Percentiles rank a stretch among this genome's conserved stretches.
phyloP scores from a whole-genome alignment of 2,329 filamentous ascomycete genomes.

The Didymella arachidicola region DNA sequence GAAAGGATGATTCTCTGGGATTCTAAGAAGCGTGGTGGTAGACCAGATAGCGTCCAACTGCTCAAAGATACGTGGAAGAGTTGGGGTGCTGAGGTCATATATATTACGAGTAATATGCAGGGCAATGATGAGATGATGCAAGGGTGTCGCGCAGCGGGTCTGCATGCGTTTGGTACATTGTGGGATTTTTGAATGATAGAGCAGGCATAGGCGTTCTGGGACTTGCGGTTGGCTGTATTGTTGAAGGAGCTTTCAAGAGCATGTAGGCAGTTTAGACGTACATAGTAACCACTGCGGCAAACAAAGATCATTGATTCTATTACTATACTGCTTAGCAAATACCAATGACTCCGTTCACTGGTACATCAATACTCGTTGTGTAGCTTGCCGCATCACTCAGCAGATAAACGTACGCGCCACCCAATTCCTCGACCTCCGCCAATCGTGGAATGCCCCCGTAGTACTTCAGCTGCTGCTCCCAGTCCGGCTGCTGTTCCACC shows the following conservation, averaged over 20 bases:
- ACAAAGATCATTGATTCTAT: background rate
- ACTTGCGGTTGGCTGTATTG: background rate
- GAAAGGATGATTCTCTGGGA: conserved; percentile 51
- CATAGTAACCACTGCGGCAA: background rate
- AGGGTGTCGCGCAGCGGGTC: conserved; percentile 40
- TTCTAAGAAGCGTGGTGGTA: conserved; percentile 46
- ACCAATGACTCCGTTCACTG: conserved; percentile 50
- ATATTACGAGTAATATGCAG: conserved; percentile 48
- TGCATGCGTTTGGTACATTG: conserved; percentile 48
- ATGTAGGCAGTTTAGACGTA: conserved; percentile 13
- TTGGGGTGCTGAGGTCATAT: conserved; percentile 47
- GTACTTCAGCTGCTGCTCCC: conserved; percentile 65
- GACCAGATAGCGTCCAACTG: conserved; percentile 45
- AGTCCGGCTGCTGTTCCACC: conserved; percentile 62
- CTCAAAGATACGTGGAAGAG: conserved; percentile 45
- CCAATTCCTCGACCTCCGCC: conserved; percentile 62
- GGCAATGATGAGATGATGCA: conserved; percentile 51
- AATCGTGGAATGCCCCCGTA: conserved; percentile 65
- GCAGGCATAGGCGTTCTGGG: background rate
- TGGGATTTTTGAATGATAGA: conserved; percentile 43
- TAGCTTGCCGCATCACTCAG: conserved; percentile 62
- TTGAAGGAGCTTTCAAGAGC: background rate
- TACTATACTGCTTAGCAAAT: conserved; percentile 27
- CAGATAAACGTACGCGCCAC: conserved; percentile 65
- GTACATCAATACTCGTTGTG: conserved; percentile 61